These are phyloP conservation scores for Gynostemma pentaphyllum DNA, from an alignment of 306 rosid species.

Conservation along the genomic window DNA sequence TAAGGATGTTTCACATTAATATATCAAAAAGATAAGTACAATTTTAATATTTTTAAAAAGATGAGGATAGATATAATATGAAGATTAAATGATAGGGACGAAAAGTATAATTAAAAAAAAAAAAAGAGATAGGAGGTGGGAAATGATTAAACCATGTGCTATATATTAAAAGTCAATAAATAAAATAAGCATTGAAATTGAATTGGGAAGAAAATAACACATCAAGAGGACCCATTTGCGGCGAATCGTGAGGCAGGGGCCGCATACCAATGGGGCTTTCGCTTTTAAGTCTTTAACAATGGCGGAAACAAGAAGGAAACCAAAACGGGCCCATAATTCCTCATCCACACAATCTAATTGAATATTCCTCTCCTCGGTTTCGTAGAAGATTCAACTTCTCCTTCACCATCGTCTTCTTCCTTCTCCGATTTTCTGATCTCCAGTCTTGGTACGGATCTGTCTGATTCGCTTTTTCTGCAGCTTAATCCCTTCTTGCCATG, in stretches of 20 bases:
- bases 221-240: not conserved
- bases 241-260: constrained; percentile 15
- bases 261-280: not conserved
- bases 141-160: too few relatives aligned
- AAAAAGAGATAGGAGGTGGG: too few relatives aligned
- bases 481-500: constrained; percentile 48
- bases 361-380: not conserved
- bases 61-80: too few relatives aligned
- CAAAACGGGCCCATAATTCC: constrained; percentile 2
- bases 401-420: not conserved
- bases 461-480: constrained; percentile 4
- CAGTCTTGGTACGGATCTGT: not conserved
- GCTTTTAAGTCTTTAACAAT: not conserved
- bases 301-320: not conserved
- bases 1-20: too few relatives aligned
- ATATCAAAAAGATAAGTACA: too few relatives aligned
- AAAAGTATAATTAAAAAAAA: too few relatives aligned
- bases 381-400: constrained; percentile 5
- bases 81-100: too few relatives aligned
- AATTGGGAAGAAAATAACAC: not conserved
- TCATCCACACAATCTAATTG: constrained; percentile 2
- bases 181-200: not conserved
- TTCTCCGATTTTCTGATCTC: not conserved
- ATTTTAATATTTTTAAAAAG: too few relatives aligned
- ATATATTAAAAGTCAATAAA: too few relatives aligned